Evolutionary conservation across 176 grass and related monocot genomes (phyloP).

Genomic region (Carex pumila): DNA sequence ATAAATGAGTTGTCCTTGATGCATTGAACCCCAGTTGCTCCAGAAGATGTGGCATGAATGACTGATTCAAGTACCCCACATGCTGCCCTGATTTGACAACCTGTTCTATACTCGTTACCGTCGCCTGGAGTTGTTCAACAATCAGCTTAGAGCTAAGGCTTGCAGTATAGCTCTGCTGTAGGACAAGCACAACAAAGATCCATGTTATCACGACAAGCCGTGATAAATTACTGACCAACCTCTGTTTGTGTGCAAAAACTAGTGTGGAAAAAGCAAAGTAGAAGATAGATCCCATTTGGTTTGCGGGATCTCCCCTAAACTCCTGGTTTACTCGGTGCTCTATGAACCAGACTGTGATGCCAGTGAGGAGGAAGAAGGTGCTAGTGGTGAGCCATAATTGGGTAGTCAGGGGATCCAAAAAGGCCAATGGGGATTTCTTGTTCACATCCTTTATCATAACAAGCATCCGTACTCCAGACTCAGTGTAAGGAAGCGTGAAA

Average conservation of each 20-base stretch:
- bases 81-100: conserved; percentile 32
- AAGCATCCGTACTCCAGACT: conserved; percentile 67
- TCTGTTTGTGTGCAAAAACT: conserved; percentile 67
- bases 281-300: conserved; percentile 60
- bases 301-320: conserved; percentile 43
- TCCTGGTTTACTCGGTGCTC: conserved; percentile 70
- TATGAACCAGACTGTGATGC: conserved; percentile 57
- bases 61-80: conserved; percentile 68
- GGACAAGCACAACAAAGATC: conserved; percentile 69
- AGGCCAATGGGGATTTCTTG: conserved; percentile 62
- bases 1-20: conserved; percentile 31
- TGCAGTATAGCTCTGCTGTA: conserved; percentile 86
- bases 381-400: conserved; percentile 50
- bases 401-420: conserved; percentile 43
- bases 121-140: conserved; percentile 70
- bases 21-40: conserved; percentile 26
- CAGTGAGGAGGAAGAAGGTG: conserved; percentile 58
- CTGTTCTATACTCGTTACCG: conserved; percentile 48
- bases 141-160: conserved; percentile 79
- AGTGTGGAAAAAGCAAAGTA: conserved; percentile 74
- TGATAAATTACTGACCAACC: conserved; percentile 54
- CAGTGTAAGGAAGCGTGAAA: conserved; percentile 73
- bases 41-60: conserved; percentile 60
- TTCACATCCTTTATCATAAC: conserved; percentile 41
- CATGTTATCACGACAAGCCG: conserved; percentile 51